Evolutionary conservation across 2,329 filamentous ascomycete genomes (phyloP).

Genomic region (Fusarium irregulare): DNA sequence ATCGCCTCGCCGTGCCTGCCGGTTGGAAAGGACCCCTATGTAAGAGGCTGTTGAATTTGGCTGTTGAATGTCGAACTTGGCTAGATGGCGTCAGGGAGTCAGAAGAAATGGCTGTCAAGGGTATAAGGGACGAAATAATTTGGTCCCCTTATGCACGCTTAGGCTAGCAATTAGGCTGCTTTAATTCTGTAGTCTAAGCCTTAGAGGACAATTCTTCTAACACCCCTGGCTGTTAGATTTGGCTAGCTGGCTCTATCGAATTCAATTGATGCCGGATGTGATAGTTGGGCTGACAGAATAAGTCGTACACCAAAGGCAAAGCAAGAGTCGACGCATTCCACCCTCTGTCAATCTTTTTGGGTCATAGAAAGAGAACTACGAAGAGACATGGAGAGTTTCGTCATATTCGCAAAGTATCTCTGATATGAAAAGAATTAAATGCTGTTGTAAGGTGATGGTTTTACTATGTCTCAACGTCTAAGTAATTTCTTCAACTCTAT

Average conservation of each 20-base stretch:
- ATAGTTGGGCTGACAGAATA: conserved; percentile 3
- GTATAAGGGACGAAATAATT: background rate
- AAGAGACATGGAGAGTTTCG: accelerated
- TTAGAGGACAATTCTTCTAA: background rate
- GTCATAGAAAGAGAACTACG: accelerated
- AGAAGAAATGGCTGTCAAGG: background rate
- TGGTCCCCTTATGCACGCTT: background rate
- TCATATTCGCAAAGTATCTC: background rate
- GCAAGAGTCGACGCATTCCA: background rate
- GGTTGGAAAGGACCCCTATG: background rate
- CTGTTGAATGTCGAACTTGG: background rate
- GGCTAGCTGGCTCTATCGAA: conserved; percentile 2
- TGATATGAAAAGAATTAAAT: background rate
- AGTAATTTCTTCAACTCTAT: conserved; percentile 5
- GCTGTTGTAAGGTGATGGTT: background rate
- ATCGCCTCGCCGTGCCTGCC: conserved; percentile 8
- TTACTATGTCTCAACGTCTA: background rate
- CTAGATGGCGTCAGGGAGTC: background rate
- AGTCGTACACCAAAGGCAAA: background rate
- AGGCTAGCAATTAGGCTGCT: background rate
- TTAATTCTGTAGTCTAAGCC: background rate
- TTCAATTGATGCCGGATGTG: background rate
- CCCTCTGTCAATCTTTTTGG: too few relatives aligned
- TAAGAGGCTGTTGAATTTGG: background rate
- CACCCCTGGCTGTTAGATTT: background rate